A percentile compares a stretch with the other conserved stretches of the same genome.
phyloP scores from a whole-genome alignment of 192 early-diverging fungal species.

The Lobosporangium transversale region DNA sequence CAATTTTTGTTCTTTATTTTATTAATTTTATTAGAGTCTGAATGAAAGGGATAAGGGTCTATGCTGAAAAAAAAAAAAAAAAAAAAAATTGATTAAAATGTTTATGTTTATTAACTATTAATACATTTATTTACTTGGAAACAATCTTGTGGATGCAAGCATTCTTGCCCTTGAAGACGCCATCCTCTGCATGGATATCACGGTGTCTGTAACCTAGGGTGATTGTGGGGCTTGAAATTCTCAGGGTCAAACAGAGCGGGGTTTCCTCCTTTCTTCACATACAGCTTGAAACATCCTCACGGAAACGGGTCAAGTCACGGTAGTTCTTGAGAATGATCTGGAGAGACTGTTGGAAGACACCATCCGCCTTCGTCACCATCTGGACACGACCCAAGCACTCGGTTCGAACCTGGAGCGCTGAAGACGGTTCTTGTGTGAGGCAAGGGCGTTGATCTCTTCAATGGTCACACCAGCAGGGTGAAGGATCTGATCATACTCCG shows the following conservation, averaged over 20 bases:
- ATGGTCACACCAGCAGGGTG: constrained; percentile 70
- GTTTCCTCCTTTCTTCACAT: constrained; percentile 69
- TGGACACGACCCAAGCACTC: constrained; percentile 71
- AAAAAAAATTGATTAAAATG: too few relatives aligned
- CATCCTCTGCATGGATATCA: constrained; percentile 74
- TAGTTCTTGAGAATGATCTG: constrained; percentile 44
- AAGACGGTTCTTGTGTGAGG: constrained; percentile 54
- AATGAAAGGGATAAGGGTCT: too few relatives aligned
- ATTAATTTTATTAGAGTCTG: too few relatives aligned
- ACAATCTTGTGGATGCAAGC: constrained; percentile 69
- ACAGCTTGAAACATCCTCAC: constrained; percentile 68
- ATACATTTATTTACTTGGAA: constrained; percentile 16
- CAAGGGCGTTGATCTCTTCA: constrained; percentile 69
- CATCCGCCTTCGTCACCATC: constrained; percentile 22
- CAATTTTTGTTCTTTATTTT: neutral
- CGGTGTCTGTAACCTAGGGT: constrained; percentile 72
- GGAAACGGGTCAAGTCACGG: constrained; percentile 57
- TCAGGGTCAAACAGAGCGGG: constrained; percentile 74
- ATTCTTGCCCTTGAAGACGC: constrained; percentile 76
- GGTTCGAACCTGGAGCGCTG: constrained; percentile 61
- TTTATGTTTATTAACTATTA: neutral
- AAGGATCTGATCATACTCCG: constrained; percentile 67
- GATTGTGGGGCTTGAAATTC: constrained; percentile 72
- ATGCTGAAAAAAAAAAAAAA: too few relatives aligned
- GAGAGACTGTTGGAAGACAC: constrained; percentile 35